These are phyloP conservation scores for Fusarium temperatum DNA, from an alignment of 2,329 filamentous ascomycete species.

Conservation along the genomic window DNA sequence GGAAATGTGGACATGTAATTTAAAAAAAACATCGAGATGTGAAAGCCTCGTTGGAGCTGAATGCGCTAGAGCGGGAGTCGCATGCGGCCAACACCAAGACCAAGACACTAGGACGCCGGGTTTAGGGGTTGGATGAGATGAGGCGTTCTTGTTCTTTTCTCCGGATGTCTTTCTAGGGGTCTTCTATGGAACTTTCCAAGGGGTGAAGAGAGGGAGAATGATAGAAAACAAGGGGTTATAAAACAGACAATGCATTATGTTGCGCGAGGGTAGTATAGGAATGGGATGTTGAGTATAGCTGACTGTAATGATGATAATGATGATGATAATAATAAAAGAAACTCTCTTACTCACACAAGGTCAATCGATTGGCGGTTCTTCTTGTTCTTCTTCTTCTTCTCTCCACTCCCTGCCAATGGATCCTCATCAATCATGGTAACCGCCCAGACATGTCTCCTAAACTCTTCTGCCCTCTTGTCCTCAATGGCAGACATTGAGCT, in stretches of 20 bases:
- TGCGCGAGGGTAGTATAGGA: background rate
- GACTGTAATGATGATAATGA: background rate
- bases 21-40: slow-evolving; percentile 32
- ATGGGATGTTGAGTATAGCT: background rate
- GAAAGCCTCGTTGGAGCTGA: slow-evolving; percentile 4
- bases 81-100: slow-evolving; percentile 18
- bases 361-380: slow-evolving; percentile 32
- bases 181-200: background rate
- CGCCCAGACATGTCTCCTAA: slow-evolving; percentile 41
- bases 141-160: background rate
- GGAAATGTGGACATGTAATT: slow-evolving; percentile 42
- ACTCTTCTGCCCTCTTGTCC: slow-evolving; percentile 41
- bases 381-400: background rate
- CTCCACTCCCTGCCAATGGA: slow-evolving; percentile 22
- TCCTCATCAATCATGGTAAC: slow-evolving; percentile 43
- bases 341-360: slow-evolving; percentile 32
- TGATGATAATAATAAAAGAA: background rate
- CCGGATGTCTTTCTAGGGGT: background rate
- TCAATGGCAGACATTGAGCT: slow-evolving; percentile 43
- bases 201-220: background rate
- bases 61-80: slow-evolving; percentile 8
- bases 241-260: slow-evolving; percentile 5
- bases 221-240: background rate
- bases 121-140: background rate
- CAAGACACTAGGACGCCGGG: background rate